Evolutionary conservation across 805 yeast genomes (phyloP), one percentile per base, ranked within the genome.

Genomic region (Zygoascus flipseniorum): DNA sequence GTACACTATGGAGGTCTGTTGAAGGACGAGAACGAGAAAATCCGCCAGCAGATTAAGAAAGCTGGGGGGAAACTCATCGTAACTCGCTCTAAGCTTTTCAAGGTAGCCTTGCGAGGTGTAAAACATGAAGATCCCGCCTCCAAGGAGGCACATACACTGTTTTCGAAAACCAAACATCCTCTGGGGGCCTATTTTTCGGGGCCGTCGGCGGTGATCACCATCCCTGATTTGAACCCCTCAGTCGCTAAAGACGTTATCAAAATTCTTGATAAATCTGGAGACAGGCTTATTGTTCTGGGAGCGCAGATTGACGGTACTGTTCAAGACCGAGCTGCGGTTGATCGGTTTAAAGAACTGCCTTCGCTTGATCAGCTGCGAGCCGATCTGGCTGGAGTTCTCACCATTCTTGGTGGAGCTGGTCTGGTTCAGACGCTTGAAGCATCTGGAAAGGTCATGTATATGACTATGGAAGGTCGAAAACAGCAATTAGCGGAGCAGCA

Each of bases 401-500:
- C 90, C n/a, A 71, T 85, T 53, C 75, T 87, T 58, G 87, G 96
- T 54, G 98, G 97, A 64, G 90, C 88, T 46, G 95, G 95, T 10
- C 76, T 92, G 65, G 95, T 86, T 11, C 80, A 79, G 71, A 87
- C 96, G 16, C 76, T 92, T 65, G 84, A 85, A 70, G 67, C 85
- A 18, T 74, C 87, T n/a, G 71, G 86, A 14, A 80, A 81, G 58
- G 70, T 73, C 54, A 77, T 90, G 61, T 87, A 87, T 64, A 72
- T 89, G 69, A 86, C 95, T 8, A 70, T 90, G 69, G 84, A 86
- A 56, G 75, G 83, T 54, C 85, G 82, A 60, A 69, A 72, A 51
- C 73, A 79, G 64, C 76, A 76, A 56, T 61, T 59, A 43, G 28
- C 28, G 28, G 71, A 66, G 43, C 55, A 52, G 47, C n/a, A 20